A percentile compares a stretch with the other conserved stretches of the same genome.
Evolutionary conservation across 2,329 filamentous ascomycete genomes (phyloP).

Genomic region (Rutstroemia sp.): DNA sequence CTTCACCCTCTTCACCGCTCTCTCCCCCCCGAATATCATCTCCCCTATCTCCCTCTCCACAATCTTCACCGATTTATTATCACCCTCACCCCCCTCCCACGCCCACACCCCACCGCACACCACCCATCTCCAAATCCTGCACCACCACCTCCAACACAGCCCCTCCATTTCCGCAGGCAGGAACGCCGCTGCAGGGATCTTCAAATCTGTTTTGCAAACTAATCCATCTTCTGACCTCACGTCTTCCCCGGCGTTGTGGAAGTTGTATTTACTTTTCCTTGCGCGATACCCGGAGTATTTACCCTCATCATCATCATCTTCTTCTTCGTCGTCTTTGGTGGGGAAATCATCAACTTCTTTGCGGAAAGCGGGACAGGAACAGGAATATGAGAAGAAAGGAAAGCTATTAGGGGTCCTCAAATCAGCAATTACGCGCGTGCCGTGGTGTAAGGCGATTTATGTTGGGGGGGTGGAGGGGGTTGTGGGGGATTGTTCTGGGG

Average conservation of each 20-base stretch:
- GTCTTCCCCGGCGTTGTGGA: conserved; percentile 40
- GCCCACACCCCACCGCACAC: conserved; percentile 9
- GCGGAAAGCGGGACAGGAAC: background rate
- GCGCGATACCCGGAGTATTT: conserved; percentile 32
- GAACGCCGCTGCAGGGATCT: background rate
- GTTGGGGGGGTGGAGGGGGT: conserved; percentile 47
- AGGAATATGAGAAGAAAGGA: background rate
- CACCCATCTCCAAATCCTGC: conserved; percentile 47
- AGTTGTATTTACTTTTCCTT: conserved; percentile 44
- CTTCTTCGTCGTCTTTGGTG: background rate
- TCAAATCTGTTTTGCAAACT: conserved; percentile 47
- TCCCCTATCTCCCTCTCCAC: background rate
- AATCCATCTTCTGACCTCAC: conserved; percentile 35
- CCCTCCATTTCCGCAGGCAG: background rate
- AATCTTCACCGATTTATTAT: conserved; percentile 22
- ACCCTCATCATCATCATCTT: too few species aligned
- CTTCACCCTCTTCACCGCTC: background rate
- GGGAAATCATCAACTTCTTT: background rate
- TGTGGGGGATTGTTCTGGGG: conserved; percentile 23
- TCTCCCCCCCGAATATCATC: background rate
- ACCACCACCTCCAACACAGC: conserved; percentile 39
- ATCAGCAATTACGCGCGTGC: conserved; percentile 47
- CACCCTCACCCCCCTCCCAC: conserved; percentile 4
- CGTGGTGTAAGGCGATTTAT: conserved; percentile 56
- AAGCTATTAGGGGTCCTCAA: conserved; percentile 43